Conservation (phyloP, 2,329 filamentous ascomycete species). For the Ramularia collo-cygni region DNA sequence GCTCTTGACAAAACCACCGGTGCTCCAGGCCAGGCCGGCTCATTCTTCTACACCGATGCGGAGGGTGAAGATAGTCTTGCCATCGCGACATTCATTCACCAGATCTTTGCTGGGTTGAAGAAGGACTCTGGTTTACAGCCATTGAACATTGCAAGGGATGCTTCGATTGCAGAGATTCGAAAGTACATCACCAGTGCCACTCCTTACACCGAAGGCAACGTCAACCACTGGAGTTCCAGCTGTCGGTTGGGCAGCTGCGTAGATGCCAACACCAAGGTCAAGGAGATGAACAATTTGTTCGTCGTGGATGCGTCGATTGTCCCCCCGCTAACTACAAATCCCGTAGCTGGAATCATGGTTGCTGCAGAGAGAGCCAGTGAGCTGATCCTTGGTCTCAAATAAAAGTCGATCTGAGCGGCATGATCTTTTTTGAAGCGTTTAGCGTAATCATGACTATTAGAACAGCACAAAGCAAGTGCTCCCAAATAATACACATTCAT, state of each 20-base stretch:
- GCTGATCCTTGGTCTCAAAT: conserved; percentile 36
- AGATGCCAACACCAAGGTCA: conserved; percentile 41
- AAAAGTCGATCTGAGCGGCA: too few relatives aligned
- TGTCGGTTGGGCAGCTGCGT: conserved; percentile 48
- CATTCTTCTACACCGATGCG: conserved; percentile 45
- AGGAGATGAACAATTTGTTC: conserved; percentile 45
- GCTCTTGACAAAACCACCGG: conserved; percentile 49
- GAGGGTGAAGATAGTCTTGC: conserved; percentile 38
- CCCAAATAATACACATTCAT: too few relatives aligned
- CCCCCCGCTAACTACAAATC: conserved; percentile 47
- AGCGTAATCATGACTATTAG: too few relatives aligned
- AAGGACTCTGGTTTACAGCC: conserved; percentile 36
- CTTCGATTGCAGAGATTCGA: conserved; percentile 43
- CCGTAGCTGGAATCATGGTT: conserved; percentile 50
- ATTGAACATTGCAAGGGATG: conserved; percentile 42
- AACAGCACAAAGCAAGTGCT: too few relatives aligned
- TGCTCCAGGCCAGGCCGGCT: conserved; percentile 46
- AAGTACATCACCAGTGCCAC: conserved; percentile 43
- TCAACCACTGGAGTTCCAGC: conserved; percentile 50
- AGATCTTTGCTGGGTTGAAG: conserved; percentile 44
- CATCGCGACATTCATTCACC: conserved; percentile 46
- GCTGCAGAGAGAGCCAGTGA: conserved; percentile 47
- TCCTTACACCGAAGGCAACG: conserved; percentile 43
- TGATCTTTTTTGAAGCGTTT: too few relatives aligned
- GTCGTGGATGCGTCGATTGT: conserved; percentile 48